Evolutionary conservation across 2,329 filamentous ascomycete genomes (phyloP).

Genomic region (Cercospora nicotianae): DNA sequence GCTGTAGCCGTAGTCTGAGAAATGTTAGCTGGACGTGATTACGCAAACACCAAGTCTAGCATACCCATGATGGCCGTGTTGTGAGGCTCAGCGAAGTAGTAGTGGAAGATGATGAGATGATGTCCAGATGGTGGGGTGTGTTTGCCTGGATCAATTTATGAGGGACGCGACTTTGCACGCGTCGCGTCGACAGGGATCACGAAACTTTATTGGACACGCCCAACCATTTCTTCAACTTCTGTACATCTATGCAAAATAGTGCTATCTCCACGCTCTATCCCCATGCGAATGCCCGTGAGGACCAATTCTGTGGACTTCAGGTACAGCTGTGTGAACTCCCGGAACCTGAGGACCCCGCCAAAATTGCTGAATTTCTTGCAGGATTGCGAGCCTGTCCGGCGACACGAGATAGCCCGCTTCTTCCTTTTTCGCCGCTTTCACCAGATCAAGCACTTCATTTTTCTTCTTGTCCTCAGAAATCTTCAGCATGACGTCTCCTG

Average conservation of each 20-base stretch:
- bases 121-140: background rate
- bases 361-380: background rate
- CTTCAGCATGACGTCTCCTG: background rate
- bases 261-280: background rate
- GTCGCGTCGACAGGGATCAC: background rate
- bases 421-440: background rate
- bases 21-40: background rate
- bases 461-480: background rate
- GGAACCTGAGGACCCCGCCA: background rate
- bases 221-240: background rate
- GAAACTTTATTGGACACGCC: background rate
- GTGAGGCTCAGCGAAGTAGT: background rate
- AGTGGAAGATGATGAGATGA: background rate
- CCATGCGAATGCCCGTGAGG: background rate
- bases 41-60: background rate
- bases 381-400: background rate
- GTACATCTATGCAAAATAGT: background rate
- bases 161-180: slow-evolving; percentile 2
- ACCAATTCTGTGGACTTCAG: background rate
- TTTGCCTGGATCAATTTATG: background rate
- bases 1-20: slow-evolving; percentile 50
- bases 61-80: slow-evolving; percentile 20
- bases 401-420: background rate
- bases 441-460: background rate
- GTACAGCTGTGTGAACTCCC: background rate